These are phyloP conservation scores for Pichia pseudocactophila DNA, from an alignment of 805 yeast species.

Conservation along the genomic window DNA sequence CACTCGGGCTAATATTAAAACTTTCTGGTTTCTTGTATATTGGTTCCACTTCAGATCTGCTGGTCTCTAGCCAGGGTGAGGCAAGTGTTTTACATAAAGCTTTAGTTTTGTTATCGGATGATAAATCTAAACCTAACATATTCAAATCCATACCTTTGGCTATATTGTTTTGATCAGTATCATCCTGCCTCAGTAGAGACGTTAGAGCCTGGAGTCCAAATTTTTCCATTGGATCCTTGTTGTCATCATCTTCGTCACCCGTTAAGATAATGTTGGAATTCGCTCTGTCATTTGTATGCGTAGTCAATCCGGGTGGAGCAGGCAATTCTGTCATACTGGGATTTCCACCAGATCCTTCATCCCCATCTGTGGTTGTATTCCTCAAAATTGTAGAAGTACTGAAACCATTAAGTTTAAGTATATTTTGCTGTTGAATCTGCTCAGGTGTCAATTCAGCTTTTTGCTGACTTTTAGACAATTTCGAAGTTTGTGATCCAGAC, in stretches of 20 bases:
- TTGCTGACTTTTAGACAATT: conserved; percentile 16
- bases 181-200: conserved; percentile 52
- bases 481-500: conserved; percentile 7
- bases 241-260: conserved; percentile 11
- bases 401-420: conserved; percentile 12
- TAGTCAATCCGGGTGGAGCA: background rate
- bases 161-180: conserved; percentile 51
- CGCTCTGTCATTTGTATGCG: background rate
- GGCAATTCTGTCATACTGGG: background rate
- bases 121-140: conserved; percentile 55
- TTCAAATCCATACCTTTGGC: conserved; percentile 71
- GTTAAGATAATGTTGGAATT: background rate
- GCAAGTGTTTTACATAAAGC: conserved; percentile 59
- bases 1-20: conserved; percentile 28
- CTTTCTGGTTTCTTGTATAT: conserved; percentile 56
- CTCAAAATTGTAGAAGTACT: conserved; percentile 6
- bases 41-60: conserved; percentile 87
- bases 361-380: background rate
- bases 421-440: conserved; percentile 13
- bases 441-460: conserved; percentile 13
- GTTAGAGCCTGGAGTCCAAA: conserved; percentile 63
- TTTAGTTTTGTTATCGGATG: conserved; percentile 29
- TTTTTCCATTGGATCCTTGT: conserved; percentile 32
- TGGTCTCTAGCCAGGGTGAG: conserved; percentile 93
- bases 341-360: too few relatives aligned